Evolutionary conservation across 495 filamentous ascomycete genomes (phyloP), one percentile per base, ranked within the genome.

Genomic region (Neurospora sp.): DNA sequence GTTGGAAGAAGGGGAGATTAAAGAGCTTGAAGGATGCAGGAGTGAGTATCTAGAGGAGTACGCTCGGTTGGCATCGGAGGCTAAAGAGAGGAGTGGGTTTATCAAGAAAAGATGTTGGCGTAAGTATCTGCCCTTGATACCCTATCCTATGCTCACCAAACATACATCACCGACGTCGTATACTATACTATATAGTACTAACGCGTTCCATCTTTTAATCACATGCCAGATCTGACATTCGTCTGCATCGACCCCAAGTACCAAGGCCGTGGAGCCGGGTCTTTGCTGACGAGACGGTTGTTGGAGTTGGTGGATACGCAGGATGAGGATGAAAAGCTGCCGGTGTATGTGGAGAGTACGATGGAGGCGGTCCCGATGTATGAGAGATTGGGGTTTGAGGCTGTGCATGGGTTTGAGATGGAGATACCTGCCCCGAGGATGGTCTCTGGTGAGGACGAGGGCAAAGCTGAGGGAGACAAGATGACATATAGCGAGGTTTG

Each of bases 281-380:
- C 79, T 16, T 44, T 77, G 38, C 76, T 87, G 6, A 78, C 81
- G 8, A n/a, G 77, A 9, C 74, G 71, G 42, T 65, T 65, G 27
- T 14, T 65, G 16, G 53, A 65, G 10, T 31, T 18, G 12, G 81
- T 85, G 6, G 79, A 84, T 0, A 78, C 79, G 14, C 74, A 70
- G 37, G 82, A 84, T 8, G 72, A 74, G 8, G 82, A 85, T 12
- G 27, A 8, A 65, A 16, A 16, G 53, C 41, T 85, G 48, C 75
- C 81, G 1, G 76, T 84, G 10, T 85, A 86, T 70, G 76, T 87
- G 6, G 84, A 87, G 59, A 83, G 81, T 20, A 81, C 84, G 39
- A 75, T 78, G n/a, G 41, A 79, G 1, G 84, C 84, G 1, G 78
- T 80, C 5, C 70, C 78, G 9, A 74, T 85, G 74, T 87, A 87